A percentile compares a stretch with the other conserved stretches of the same genome.
phyloP scores from a whole-genome alignment of 805 yeast species.

The Ogataea populi-albae region DNA sequence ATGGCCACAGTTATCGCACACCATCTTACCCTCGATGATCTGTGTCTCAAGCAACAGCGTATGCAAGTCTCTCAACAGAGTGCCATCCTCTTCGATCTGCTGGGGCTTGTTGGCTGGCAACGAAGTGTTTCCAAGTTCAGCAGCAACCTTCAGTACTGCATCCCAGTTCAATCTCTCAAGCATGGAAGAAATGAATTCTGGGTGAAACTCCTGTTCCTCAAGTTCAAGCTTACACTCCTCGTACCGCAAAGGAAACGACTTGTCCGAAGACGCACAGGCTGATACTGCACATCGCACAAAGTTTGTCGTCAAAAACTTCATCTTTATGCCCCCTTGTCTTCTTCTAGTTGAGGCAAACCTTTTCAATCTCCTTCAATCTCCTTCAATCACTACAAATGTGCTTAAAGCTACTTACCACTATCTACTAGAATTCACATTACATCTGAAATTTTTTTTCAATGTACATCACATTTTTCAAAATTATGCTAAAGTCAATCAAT shows the following conservation, averaged over 20 bases:
- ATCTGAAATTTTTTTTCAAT: too few species aligned
- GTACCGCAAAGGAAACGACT: conserved; percentile 78
- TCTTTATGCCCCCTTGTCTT: too few species aligned
- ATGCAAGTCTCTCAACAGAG: conserved; percentile 72
- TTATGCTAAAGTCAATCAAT: too few species aligned
- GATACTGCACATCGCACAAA: conserved; percentile 92
- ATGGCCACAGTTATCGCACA: conserved; percentile 82
- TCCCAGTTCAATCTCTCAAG: conserved; percentile 85
- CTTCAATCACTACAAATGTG: too few species aligned
- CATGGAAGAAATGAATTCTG: conserved; percentile 74
- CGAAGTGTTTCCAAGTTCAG: conserved; percentile 64
- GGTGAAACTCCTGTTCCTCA: conserved; percentile 78
- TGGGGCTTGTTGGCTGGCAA: conserved; percentile 64
- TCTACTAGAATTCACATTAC: too few species aligned
- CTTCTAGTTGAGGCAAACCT: too few species aligned
- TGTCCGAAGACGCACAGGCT: conserved; percentile 67
- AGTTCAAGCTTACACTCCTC: conserved; percentile 66
- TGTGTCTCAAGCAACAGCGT: conserved; percentile 78
- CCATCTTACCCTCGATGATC: conserved; percentile 85
- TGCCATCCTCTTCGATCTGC: conserved; percentile 42
- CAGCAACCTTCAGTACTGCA: conserved; percentile 75
- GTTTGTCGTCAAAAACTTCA: conserved; percentile 95
- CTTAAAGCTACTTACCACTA: too few species aligned
- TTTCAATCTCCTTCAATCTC: too few species aligned
- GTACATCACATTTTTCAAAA: too few species aligned